Evolutionary conservation across 1,284 basidiomycete genomes (phyloP).

Genomic region (Trichosporon sp.): DNA sequence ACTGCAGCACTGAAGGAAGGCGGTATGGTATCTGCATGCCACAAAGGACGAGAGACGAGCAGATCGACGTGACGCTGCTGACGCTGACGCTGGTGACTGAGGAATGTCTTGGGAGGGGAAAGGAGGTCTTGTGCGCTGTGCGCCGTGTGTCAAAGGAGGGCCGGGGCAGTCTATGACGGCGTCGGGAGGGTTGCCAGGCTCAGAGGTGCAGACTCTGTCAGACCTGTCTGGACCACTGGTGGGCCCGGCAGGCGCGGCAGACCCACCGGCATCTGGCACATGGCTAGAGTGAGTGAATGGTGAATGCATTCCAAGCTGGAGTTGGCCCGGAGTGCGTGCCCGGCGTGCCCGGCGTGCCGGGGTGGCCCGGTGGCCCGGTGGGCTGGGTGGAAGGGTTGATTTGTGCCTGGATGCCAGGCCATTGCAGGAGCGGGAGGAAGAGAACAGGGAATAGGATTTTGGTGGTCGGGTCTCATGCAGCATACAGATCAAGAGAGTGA

Average conservation of each 20-base stretch:
- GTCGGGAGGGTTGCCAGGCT: neutral
- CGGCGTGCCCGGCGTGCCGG: neutral
- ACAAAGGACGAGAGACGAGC: neutral
- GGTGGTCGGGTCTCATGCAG: too few relatives aligned
- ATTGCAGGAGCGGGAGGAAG: neutral
- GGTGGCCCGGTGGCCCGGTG: too few relatives aligned
- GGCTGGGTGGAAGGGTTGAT: neutral
- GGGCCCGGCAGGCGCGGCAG: neutral
- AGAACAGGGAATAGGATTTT: too few relatives aligned
- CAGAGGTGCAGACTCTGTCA: too few relatives aligned
- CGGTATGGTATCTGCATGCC: neutral
- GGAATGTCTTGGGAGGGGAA: neutral
- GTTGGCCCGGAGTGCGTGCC: neutral
- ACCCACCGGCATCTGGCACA: slow-evolving; percentile 1
- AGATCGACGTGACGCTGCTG: slow-evolving; percentile 9
- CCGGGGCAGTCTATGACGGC: neutral
- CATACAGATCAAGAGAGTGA: neutral
- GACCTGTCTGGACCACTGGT: neutral
- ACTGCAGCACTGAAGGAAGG: too few relatives aligned
- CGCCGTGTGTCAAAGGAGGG: neutral
- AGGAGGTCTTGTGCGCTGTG: neutral
- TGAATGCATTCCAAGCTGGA: slow-evolving; percentile 5
- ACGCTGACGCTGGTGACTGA: neutral
- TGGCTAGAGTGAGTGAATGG: neutral
- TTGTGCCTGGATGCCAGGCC: neutral